These are phyloP conservation scores for Mycena latifolia DNA, from an alignment of 768 basidiomycete species.

Conservation along the genomic window DNA sequence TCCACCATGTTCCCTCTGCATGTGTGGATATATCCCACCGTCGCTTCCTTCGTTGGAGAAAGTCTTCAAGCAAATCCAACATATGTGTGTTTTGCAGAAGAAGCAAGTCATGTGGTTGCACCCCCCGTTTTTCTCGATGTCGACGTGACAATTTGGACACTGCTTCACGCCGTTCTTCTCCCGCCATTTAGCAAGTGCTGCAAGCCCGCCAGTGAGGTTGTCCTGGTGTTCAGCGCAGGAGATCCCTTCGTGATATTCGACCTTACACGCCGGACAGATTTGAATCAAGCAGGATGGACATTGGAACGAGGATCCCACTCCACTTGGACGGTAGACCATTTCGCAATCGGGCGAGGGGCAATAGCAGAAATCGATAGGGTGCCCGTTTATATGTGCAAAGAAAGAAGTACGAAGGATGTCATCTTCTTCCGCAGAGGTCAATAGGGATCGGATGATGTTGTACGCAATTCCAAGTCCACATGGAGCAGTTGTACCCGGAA, in stretches of 20 bases:
- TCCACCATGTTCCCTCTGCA: slow-evolving; percentile 45
- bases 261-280: slow-evolving; percentile 55
- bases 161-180: slow-evolving; percentile 46
- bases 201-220: slow-evolving; percentile 28
- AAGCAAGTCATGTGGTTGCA: slow-evolving; percentile 56
- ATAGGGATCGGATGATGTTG: slow-evolving; percentile 51
- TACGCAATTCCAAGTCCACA: slow-evolving; percentile 56
- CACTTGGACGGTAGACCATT: slow-evolving; percentile 54
- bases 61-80: slow-evolving; percentile 53
- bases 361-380: slow-evolving; percentile 58
- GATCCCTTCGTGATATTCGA: slow-evolving; percentile 56
- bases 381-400: slow-evolving; percentile 54
- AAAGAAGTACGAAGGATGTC: slow-evolving; percentile 57
- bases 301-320: slow-evolving; percentile 39
- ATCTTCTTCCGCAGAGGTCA: slow-evolving; percentile 52
- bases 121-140: slow-evolving; percentile 51
- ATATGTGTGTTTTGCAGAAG: slow-evolving; percentile 51
- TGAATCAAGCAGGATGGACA: slow-evolving; percentile 51
- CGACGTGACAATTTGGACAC: slow-evolving; percentile 50
- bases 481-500: not conserved
- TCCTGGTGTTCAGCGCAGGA: slow-evolving; percentile 47
- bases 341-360: slow-evolving; percentile 68
- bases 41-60: slow-evolving; percentile 39
- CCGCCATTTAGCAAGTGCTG: slow-evolving; percentile 41
- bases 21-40: slow-evolving; percentile 47